Evolutionary conservation across 1,284 basidiomycete genomes (phyloP).

Genomic region (Boletus smithii): DNA sequence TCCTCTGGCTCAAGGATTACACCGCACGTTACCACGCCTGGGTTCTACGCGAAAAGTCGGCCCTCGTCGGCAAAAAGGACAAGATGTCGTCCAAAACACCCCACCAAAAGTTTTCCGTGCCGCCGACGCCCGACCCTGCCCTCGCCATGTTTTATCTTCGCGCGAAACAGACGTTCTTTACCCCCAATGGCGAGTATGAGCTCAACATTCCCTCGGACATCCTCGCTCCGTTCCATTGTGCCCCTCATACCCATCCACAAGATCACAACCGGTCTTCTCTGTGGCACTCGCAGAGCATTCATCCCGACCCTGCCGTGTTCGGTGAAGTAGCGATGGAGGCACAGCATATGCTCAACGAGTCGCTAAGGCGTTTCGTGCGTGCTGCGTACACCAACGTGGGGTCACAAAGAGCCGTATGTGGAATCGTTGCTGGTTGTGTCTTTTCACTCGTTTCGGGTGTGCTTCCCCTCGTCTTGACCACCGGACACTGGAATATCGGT

Average conservation of each 20-base stretch:
- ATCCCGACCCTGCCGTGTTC: constrained; percentile 66
- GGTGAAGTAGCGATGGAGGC: constrained; percentile 54
- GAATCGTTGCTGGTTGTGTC: constrained; percentile 56
- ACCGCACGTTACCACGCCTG: constrained; percentile 57
- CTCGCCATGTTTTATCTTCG: constrained; percentile 70
- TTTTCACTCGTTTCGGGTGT: constrained; percentile 39
- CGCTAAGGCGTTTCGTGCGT: constrained; percentile 62
- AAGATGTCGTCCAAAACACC: constrained; percentile 22
- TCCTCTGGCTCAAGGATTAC: constrained; percentile 71
- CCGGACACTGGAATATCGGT: constrained; percentile 39
- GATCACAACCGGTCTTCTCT: constrained; percentile 12
- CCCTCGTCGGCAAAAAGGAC: constrained; percentile 33
- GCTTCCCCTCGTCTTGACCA: constrained; percentile 28
- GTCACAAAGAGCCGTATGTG: constrained; percentile 65
- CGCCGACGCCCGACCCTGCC: constrained; percentile 46
- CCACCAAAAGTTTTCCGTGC: constrained; percentile 29
- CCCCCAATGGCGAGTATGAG: constrained; percentile 63
- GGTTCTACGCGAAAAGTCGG: constrained; percentile 42
- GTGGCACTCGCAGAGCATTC: constrained; percentile 34
- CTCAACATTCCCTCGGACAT: constrained; percentile 64
- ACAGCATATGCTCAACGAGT: constrained; percentile 57
- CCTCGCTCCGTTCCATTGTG: constrained; percentile 57
- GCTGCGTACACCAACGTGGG: constrained; percentile 75
- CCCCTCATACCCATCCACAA: constrained; percentile 22
- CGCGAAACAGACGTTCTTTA: constrained; percentile 74